Base-by-base conservation (phyloP, 768 basidiomycete species). In the Tylopilus rubrobrunneus region DNA sequence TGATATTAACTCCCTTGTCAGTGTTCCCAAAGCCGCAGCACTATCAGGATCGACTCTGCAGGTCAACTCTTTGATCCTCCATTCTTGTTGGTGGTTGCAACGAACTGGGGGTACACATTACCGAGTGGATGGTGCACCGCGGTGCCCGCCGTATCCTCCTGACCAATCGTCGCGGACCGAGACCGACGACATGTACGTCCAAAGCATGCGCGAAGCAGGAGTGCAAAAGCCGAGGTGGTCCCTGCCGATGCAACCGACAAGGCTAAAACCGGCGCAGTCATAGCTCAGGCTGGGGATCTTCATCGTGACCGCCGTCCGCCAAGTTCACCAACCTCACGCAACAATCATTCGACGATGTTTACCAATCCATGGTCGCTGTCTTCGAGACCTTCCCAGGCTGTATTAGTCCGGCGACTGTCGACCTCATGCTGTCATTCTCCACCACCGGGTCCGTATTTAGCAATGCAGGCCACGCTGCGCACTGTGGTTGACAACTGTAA, bases 361-460 rank as follows among this genome's bases (percentile, higher is more conserved):
- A 63, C 48, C 62, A 57, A 5, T 63, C 62, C 37, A 62, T 63
- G 45, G 62, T 62, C 7, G 43, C 58, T 17, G 62, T 62, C 6
- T 55, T 62, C 14, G 29, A 62, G 14, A 60, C 62, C 0, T 52
- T 62, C 27, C 50, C 55, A 11, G 42, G 51, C 14, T 62, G 62
- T 45, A 33, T 62, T 5, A 40, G 56, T 47, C 62, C 57, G 34
- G 40, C 48, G 2, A 25, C 51, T 15, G 52, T 73, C 29, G 71
- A 72, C 43, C 72, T 72, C 43, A 57, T 71, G 6, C 43, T 72
- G n/a, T 56, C 68, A 40, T 72, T 72, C 57, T 72, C 71, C 6
- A 71, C 70, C 0, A 67, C 69, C 21, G 64, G 67, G 2, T 67
- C 71, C 5, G 63, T 72, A 1, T 72, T 72, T 25, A 71, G 71